Evolutionary conservation across 2,329 filamentous ascomycete species (phyloP), one percentile per base, ranked within the genome.

Genomic region (Aspergillus caelatus): DNA sequence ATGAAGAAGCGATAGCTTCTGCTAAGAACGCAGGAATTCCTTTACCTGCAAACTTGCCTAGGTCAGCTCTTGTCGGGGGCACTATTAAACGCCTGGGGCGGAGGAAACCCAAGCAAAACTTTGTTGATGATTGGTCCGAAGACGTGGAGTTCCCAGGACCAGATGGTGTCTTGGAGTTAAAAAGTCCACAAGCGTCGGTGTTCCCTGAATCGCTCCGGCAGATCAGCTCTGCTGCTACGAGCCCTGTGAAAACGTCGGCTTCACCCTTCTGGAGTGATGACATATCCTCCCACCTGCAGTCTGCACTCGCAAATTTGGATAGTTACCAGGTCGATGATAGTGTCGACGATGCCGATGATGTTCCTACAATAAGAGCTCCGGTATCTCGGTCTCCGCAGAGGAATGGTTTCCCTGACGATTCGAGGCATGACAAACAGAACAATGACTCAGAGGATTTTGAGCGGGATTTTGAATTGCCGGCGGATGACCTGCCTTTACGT

Each of bases 11-110:
- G 64, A 94, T 99, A 71, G 88, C 91, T 28, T 91, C 93, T 8
- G 94, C 94, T 39, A 91, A 93, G 73, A 89, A 89, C 75, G 94
- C 93, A 30, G 95, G 95, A 69, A 97, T 99, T 67, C 94, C 95
- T 8, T 88, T 98, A 61, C 95, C 95, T 32, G 83, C 87, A 58
- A 94, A 94, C 74, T 88, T 98, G 36, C 93, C 94, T 1, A 88
- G 91, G 34, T 97, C 94, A 23, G 95, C 95, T 34, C 83, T 99
- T 48, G 87, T 95, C 76, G 94, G 94, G 59, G 95, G 95, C 58
- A 94, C 93, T 11, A 98, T 98, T 74, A 96, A 96, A 81, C 86
- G 94, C 70, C 84, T 98, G 39, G 94, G 94, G 57, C 88, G 88
- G 63, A 86, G 88, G 69, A 93, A 90, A 72, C 84, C 91, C 23